These are phyloP conservation scores for Sugiyamaella valdiviana DNA, from an alignment of 805 yeast genomes.

Conservation along the genomic window DNA sequence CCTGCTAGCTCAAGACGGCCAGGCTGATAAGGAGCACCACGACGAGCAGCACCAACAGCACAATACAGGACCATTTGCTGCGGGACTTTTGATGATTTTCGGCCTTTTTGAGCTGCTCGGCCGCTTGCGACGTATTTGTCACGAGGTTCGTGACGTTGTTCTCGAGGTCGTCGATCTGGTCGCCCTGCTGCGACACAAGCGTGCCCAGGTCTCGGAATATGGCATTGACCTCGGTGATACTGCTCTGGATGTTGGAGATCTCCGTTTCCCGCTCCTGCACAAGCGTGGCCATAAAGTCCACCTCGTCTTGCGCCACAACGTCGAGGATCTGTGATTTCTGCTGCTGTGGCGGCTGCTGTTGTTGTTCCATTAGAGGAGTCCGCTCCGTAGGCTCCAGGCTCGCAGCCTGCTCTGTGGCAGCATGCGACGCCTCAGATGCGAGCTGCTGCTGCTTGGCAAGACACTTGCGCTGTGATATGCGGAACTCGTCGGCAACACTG, in stretches of 20 bases:
- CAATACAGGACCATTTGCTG: slow-evolving; percentile 67
- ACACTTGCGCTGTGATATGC: slow-evolving; percentile 34
- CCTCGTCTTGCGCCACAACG: slow-evolving; percentile 27
- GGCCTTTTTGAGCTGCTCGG: slow-evolving; percentile 64
- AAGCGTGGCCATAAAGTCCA: slow-evolving; percentile 26
- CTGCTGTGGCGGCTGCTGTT: slow-evolving; percentile 15
- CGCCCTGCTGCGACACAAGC: slow-evolving; percentile 78
- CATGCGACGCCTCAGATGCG: slow-evolving; percentile 4
- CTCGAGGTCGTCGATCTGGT: slow-evolving; percentile 76
- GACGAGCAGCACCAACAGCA: slow-evolving; percentile 54
- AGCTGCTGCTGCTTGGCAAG: slow-evolving; percentile 43
- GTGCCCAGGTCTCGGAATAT: slow-evolving; percentile 77
- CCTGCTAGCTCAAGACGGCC: slow-evolving; percentile 11
- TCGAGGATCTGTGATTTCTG: slow-evolving; percentile 38
- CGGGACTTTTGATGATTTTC: slow-evolving; percentile 64
- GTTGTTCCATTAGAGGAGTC: slow-evolving; percentile 22
- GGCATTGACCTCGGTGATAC: slow-evolving; percentile 77
- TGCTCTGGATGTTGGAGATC: slow-evolving; percentile 63
- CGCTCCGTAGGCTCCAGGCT: slow-evolving; percentile 9
- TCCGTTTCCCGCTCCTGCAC: slow-evolving; percentile 71
- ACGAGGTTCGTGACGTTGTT: slow-evolving; percentile 63
- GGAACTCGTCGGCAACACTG: slow-evolving; percentile 44
- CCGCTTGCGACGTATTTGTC: slow-evolving; percentile 62
- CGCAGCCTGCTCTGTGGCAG: neutral
- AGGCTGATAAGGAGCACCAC: slow-evolving; percentile 49